A percentile compares a stretch with the other conserved stretches of the same genome.
Evolutionary conservation across 257 asterid species (phyloP).

Genomic region (Cruciata laevipes): DNA sequence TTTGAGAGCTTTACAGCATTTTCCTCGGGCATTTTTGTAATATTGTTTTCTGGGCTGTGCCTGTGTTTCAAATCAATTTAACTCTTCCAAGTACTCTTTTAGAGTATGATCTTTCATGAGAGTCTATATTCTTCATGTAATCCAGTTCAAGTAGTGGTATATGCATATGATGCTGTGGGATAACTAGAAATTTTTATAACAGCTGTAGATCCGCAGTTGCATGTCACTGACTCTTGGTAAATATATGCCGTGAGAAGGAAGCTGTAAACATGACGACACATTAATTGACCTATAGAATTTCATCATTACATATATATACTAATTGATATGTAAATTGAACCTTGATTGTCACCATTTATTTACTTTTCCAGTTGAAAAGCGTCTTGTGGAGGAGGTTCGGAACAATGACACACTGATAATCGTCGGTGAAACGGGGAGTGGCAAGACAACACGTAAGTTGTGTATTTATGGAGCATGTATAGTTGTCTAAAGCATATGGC

Average conservation of each 20-base stretch:
- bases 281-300: background rate
- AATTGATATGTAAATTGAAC: background rate
- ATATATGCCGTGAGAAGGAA: background rate
- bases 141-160: background rate
- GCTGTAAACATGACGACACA: background rate
- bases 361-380: conserved; percentile 51
- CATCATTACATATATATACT: background rate
- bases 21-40: background rate
- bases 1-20: background rate
- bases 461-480: background rate
- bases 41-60: too few relatives aligned
- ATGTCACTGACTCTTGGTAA: too few relatives aligned
- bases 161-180: background rate
- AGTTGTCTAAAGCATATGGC: background rate
- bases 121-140: background rate
- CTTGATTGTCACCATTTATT: background rate
- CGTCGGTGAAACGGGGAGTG: conserved; percentile 98
- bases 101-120: background rate
- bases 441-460: conserved; percentile 95
- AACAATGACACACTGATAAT: conserved; percentile 69
- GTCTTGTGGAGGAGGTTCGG: conserved; percentile 76
- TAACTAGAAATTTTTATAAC: background rate
- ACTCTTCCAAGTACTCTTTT: background rate
- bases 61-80: background rate
- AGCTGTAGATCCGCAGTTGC: too few relatives aligned